Evolutionary conservation across 1,284 basidiomycete species (phyloP).

Genomic region (Rhodotorula sp.): DNA sequence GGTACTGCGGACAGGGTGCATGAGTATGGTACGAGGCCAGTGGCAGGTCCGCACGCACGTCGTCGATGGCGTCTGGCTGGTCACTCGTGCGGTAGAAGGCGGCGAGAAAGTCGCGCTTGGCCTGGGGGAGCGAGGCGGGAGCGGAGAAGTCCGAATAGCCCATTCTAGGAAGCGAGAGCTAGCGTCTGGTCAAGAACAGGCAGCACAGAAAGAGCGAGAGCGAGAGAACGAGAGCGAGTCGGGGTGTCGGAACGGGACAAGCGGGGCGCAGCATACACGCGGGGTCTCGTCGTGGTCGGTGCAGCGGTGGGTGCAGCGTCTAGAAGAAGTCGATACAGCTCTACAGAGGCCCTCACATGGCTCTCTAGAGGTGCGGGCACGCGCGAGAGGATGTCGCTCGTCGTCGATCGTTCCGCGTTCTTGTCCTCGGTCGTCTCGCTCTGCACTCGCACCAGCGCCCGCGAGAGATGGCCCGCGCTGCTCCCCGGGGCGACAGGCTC

Average conservation of each 20-base stretch:
- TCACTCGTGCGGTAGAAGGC: background rate
- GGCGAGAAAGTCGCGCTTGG: background rate
- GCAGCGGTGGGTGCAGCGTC: too few relatives aligned
- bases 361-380: too few relatives aligned
- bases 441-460: background rate
- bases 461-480: background rate
- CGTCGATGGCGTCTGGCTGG: background rate
- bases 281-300: too few relatives aligned
- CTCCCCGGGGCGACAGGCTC: constrained; percentile 8
- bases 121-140: background rate
- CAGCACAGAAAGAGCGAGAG: background rate
- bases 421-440: background rate
- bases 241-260: too few relatives aligned
- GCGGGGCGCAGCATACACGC: too few relatives aligned
- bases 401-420: too few relatives aligned
- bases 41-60: background rate
- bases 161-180: background rate
- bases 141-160: background rate
- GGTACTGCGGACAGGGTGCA: background rate
- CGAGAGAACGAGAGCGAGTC: too few relatives aligned
- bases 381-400: too few relatives aligned
- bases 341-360: too few relatives aligned
- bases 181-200: too few relatives aligned
- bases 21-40: background rate
- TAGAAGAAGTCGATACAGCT: too few relatives aligned